phyloP scores from a whole-genome alignment of 306 rosid genomes.

The Datisca glomerata region DNA sequence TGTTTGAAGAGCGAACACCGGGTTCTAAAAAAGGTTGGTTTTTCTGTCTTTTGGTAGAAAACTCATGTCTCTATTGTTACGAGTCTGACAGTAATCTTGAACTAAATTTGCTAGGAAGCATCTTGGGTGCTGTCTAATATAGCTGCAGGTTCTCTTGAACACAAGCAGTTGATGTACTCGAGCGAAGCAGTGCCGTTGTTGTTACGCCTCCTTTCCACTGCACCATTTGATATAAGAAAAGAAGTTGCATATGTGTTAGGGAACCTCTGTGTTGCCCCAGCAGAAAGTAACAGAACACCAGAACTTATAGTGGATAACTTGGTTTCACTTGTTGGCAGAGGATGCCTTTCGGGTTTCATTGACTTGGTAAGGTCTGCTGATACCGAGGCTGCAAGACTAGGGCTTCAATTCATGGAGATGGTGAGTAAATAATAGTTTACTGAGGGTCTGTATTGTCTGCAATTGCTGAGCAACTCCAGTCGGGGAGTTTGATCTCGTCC shows the following conservation, averaged over 20 bases:
- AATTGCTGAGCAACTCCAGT: too few relatives aligned
- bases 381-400: slow-evolving; percentile 81
- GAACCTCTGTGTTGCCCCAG: slow-evolving; percentile 73
- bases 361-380: slow-evolving; percentile 83
- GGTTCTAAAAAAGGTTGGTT: slow-evolving; percentile 71
- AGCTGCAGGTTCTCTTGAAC: slow-evolving; percentile 79
- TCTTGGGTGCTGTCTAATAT: slow-evolving; percentile 90
- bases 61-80: slow-evolving; percentile 13
- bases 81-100: too few relatives aligned
- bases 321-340: slow-evolving; percentile 61
- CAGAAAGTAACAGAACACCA: slow-evolving; percentile 51
- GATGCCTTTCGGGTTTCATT: slow-evolving; percentile 75
- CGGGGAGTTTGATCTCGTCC: too few relatives aligned
- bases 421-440: too few relatives aligned
- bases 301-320: slow-evolving; percentile 60
- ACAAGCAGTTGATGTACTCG: slow-evolving; percentile 61
- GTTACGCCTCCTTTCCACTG: slow-evolving; percentile 50
- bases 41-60: too few relatives aligned
- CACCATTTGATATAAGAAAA: slow-evolving; percentile 81
- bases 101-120: too few relatives aligned
- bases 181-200: slow-evolving; percentile 59
- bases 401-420: slow-evolving; percentile 85
- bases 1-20: slow-evolving; percentile 86
- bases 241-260: slow-evolving; percentile 91
- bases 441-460: too few relatives aligned